These are phyloP conservation scores for Botrytis tulipae DNA, from an alignment of 2,329 filamentous ascomycete genomes.

Conservation along the genomic window DNA sequence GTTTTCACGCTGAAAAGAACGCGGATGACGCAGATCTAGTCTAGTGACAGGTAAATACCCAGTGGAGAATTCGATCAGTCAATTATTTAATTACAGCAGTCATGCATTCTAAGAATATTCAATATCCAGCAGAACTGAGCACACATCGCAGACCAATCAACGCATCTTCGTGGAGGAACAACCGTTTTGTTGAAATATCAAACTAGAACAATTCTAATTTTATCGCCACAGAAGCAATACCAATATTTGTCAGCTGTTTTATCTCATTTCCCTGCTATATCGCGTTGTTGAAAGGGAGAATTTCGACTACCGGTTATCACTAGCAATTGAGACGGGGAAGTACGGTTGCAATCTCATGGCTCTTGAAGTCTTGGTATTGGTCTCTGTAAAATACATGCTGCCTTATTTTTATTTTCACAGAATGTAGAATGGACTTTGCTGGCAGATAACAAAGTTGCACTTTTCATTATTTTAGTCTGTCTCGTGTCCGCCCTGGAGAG, in stretches of 20 bases:
- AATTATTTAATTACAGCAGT: background rate
- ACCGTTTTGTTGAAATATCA: too few relatives aligned
- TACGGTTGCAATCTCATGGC: background rate
- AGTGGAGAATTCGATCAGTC: background rate
- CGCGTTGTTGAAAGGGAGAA: too few relatives aligned
- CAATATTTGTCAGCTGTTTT: background rate
- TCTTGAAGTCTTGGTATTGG: background rate
- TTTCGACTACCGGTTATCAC: too few relatives aligned
- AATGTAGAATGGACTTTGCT: background rate
- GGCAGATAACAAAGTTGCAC: background rate
- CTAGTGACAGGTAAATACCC: background rate
- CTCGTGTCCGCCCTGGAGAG: background rate
- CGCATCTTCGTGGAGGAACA: too few relatives aligned
- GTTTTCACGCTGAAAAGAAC: background rate
- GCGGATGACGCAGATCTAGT: background rate
- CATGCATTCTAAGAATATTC: too few relatives aligned
- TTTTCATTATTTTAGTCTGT: background rate
- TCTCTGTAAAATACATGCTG: background rate
- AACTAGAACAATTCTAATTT: background rate
- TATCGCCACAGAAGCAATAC: too few relatives aligned
- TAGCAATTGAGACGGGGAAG: background rate
- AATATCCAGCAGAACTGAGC: too few relatives aligned
- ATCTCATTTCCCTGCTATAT: background rate
- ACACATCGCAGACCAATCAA: too few relatives aligned
- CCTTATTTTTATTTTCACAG: background rate